Base-by-base conservation (phyloP, 768 basidiomycete genomes). In the Lentinula lateritia region DNA sequence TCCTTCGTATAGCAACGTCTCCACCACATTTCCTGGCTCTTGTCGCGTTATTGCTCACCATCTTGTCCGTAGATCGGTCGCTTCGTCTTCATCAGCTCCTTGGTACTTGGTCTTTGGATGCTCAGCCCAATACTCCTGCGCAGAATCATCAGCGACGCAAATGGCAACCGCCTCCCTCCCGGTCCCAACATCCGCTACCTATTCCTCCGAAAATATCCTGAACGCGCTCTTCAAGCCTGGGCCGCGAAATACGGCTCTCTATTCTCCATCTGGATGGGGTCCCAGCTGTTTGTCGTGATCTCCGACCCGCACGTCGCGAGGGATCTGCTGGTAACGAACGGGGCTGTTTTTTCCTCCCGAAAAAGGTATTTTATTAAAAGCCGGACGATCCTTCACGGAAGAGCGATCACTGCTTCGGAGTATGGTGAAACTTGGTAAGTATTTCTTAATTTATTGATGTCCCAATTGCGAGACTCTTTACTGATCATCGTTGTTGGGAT, bases 191-290 rank as follows among this genome's bases (percentile, higher is more conserved):
- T 3, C 7, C 45, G 45, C 16, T 46, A 46, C 54, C 73, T 75
- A 6, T 78, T 74, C 67, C 70, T 80, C 20, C 74, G 74, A 5
- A 60, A 71, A 13, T 79, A 76, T 42, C 78, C 80, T 3, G 80
- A 81, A 66, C 71, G 76, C 32, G 73, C 72, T 1, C 70, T 81
- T 15, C 72, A 77, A 57, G 61, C 66, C 39, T 81, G 80, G 80
- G 72, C 76, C 1, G 74, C 75, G 60, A 72, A 73, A 58, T 81
- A 73, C 59, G 80, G 80, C 0, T 68, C 77, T 0, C 59, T 82
- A 10, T 80, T 75, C 63, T 80, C 80, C 6, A 61, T 82, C 56
- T 78, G 74, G 73, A 72, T 82, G 20, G 80, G 80, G 16, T 75
- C 78, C 62, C 80, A 80, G 62, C 75, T 80, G 18, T 78, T 80